Base-by-base conservation (phyloP, 202 grass and related monocot species). In the Zizania palustris region DNA sequence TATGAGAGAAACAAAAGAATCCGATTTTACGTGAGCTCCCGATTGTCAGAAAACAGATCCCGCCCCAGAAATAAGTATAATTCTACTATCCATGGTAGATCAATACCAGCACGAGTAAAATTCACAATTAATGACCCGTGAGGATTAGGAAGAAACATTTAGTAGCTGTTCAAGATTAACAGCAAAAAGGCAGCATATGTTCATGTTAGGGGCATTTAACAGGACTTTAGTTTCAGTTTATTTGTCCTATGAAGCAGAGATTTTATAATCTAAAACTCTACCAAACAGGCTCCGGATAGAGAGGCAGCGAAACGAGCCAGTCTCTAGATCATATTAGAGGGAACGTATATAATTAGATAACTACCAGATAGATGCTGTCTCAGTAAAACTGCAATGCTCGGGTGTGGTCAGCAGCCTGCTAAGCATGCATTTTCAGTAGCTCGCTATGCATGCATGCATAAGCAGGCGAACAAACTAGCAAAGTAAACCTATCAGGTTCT, bases 311-410 rank as follows among this genome's bases (percentile, higher is more conserved):
- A 28, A 28, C 28, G 28, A 2, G 1, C 28, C 18, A 62, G 37
- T 82, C 63, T 79, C 68, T 22, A 79, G 53, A 79, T 78, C 9
- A 83, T 68, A 87, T 73, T 73, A 41, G 63, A 74, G 54, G 80
- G 63, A 75, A 83, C 63, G 48, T 63, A 57, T 79, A 18, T 74
- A 74, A 45, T 69, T 83, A 64, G 56, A 14, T 20, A 79, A 61
- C 68, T 72, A 78, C 73, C 16, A 37, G 60, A 22, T n/a, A 74
- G 22, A 40, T 44, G 38, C 38, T 69, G 56, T 45, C 54, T 79
- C 43, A 49, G 51, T 55, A 63, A 53, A 39, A 71, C 5, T 21
- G 35, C 75, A 71, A 65, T 50, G 64, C 81, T 75, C 46, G 0
- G 69, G 34, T 49, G 72, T 59, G 41, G 84, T 80, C 80, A 79